Base-by-base conservation (phyloP, 495 filamentous ascomycete species). In the Penicillium mononematosum region DNA sequence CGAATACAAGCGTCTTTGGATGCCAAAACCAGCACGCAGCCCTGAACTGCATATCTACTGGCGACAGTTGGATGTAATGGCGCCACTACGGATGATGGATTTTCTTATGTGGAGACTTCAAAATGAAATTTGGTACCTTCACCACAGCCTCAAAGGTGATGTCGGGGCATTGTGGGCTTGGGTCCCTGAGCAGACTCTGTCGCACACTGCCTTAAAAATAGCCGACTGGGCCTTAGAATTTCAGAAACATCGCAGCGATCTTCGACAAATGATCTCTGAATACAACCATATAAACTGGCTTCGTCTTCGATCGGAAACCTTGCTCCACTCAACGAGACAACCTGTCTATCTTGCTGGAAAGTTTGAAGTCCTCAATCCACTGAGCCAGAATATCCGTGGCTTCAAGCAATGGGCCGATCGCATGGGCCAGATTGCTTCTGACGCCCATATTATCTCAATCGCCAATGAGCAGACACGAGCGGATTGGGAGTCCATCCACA, bases 41-140 rank as follows among this genome's bases (percentile, higher is more conserved):
- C 29, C 58, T 14, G 19, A 60, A 29, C 22, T 62, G 11, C 31
- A 63, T 59, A 64, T 60, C 20, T 52, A 61, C 52, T 71, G 64
- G 68, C 66, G 61, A 14, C 70, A 72, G 41, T 60, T 74, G 10
- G 70, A 74, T 62, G 59, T 68, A 31, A 56, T 65, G 22, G 63
- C 66, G 14, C 63, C 66, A 16, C 65, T 74, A 14, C 32, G 59
- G 0, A 22, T 66, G 12, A 32, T 55, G 1, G 17, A 49, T 4
- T 5, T 54, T 4, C 16, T 31, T 16, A 3, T 6, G 6, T 38
- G 17, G 25, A 10, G 12, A 12, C 17, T 69, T 16, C 16, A 24
- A 9, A 25, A 41, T 24, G 68, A 71, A 24, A n/a, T 51, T 5
- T 27, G 41, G 38, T 60, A 62, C 31, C 50, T 71, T 27, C 32